Conservation (phyloP, 1,284 basidiomycete genomes). For the Gomphus bonarii region DNA sequence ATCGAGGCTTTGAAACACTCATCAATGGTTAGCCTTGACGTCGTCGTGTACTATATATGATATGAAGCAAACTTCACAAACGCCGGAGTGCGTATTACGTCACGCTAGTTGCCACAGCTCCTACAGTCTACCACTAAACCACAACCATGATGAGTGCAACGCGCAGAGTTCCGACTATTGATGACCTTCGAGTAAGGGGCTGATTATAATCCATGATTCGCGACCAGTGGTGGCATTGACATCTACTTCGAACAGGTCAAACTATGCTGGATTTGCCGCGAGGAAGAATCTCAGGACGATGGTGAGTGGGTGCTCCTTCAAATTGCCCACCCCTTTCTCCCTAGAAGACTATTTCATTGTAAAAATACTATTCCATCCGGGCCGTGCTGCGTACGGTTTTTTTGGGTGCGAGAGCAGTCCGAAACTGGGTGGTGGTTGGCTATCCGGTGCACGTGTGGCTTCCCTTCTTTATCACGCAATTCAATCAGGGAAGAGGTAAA, state of each 20-base stretch:
- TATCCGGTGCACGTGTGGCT: background rate
- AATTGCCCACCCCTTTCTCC: background rate
- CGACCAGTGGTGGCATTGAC: background rate
- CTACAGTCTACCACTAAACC: too few relatives aligned
- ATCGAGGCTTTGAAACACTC: background rate
- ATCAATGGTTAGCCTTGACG: too few relatives aligned
- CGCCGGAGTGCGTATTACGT: background rate
- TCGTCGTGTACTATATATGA: too few relatives aligned
- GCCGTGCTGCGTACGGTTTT: background rate
- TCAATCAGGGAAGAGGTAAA: too few relatives aligned
- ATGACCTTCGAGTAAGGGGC: slow-evolving; percentile 11
- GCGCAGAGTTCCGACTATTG: slow-evolving; percentile 7
- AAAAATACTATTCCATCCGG: background rate
- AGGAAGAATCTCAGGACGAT: slow-evolving; percentile 49
- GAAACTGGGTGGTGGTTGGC: background rate
- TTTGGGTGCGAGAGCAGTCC: background rate
- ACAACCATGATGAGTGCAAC: background rate
- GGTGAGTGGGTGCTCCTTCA: slow-evolving; percentile 25
- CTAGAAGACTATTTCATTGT: background rate
- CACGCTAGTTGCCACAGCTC: background rate
- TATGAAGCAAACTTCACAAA: too few relatives aligned
- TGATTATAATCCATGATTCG: background rate
- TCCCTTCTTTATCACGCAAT: too few relatives aligned
- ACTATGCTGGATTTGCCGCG: slow-evolving; percentile 62
- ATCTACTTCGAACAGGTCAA: slow-evolving; percentile 2